Percentiles rank a stretch among this genome's conserved stretches.
These are phyloP conservation scores for Tolypocladium album DNA, from an alignment of 2,329 filamentous ascomycete genomes.

Conservation along the genomic window DNA sequence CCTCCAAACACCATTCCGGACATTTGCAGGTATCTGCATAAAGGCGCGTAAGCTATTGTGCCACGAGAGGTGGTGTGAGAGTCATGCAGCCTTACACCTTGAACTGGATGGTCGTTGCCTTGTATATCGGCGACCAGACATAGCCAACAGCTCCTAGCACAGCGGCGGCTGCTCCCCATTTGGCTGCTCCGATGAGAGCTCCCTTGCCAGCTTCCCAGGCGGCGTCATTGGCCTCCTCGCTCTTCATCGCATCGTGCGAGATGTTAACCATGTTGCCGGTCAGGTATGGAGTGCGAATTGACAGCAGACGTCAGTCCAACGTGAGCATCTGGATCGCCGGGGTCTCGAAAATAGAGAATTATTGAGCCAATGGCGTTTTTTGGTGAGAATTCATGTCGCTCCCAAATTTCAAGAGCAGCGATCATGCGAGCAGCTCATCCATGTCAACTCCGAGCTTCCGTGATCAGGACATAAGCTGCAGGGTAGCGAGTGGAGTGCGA, in stretches of 20 bases:
- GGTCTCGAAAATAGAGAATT: background rate
- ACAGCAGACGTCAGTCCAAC: background rate
- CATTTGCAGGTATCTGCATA: slow-evolving; percentile 65
- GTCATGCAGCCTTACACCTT: slow-evolving; percentile 50
- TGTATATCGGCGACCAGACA: slow-evolving; percentile 58
- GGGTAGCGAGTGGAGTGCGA: too few species aligned
- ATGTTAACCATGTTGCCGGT: slow-evolving; percentile 16
- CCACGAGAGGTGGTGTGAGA: background rate
- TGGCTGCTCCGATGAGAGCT: slow-evolving; percentile 54
- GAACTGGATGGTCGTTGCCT: slow-evolving; percentile 62
- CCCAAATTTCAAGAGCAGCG: background rate
- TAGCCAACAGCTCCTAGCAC: slow-evolving; percentile 53
- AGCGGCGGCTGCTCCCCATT: slow-evolving; percentile 60
- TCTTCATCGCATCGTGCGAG: slow-evolving; percentile 47
- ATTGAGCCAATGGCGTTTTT: background rate
- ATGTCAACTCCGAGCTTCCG: background rate
- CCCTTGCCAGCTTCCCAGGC: slow-evolving; percentile 62
- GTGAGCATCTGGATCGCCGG: background rate
- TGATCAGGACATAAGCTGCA: background rate
- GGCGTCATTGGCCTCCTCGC: slow-evolving; percentile 57
- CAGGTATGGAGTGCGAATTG: background rate
- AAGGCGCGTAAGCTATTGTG: background rate
- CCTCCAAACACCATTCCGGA: slow-evolving; percentile 73
- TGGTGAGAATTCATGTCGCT: background rate
- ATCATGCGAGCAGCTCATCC: background rate